A percentile compares a stretch with the other conserved stretches of the same genome.
These are phyloP conservation scores for Ceratocystis cubensis DNA, from an alignment of 2,329 filamentous ascomycete species.

Conservation along the genomic window DNA sequence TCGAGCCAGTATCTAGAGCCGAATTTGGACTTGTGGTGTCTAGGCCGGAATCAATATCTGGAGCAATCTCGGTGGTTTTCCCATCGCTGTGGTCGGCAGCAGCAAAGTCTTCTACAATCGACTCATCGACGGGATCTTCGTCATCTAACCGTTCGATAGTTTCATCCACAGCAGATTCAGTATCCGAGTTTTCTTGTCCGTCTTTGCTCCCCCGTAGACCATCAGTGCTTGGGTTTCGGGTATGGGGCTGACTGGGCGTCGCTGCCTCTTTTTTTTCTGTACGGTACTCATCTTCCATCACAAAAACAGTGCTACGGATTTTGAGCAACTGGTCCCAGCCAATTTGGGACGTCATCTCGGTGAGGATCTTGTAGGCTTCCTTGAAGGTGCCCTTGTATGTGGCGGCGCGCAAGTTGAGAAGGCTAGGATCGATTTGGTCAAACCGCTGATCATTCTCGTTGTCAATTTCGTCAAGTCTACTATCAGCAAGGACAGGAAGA, in stretches of 20 bases:
- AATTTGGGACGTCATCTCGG: slow-evolving; percentile 90
- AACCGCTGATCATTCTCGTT: slow-evolving; percentile 74
- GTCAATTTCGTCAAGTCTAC: slow-evolving; percentile 88
- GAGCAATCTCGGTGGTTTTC: neutral
- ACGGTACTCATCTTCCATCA: slow-evolving; percentile 98
- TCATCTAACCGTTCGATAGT: slow-evolving; percentile 19
- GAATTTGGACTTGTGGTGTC: neutral
- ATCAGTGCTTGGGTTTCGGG: slow-evolving; percentile 67
- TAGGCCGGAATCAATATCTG: neutral
- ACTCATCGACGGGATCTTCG: slow-evolving; percentile 8
- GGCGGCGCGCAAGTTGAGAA: slow-evolving; percentile 75
- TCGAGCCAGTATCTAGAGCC: neutral
- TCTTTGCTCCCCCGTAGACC: slow-evolving; percentile 56
- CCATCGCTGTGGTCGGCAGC: neutral
- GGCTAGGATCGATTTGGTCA: slow-evolving; percentile 76
- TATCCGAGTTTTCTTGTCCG: slow-evolving; percentile 58
- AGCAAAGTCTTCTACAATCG: neutral
- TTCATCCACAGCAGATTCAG: slow-evolving; percentile 33
- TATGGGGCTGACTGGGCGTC: slow-evolving; percentile 32
- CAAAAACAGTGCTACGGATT: slow-evolving; percentile 92
- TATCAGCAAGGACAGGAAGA: slow-evolving; percentile 77
- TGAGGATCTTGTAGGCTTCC: slow-evolving; percentile 85
- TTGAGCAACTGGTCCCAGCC: slow-evolving; percentile 94
- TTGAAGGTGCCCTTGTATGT: slow-evolving; percentile 91
- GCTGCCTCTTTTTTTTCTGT: slow-evolving; percentile 61